phyloP scores from a whole-genome alignment of 179 eudicot genomes.

The Silene vulgaris region DNA sequence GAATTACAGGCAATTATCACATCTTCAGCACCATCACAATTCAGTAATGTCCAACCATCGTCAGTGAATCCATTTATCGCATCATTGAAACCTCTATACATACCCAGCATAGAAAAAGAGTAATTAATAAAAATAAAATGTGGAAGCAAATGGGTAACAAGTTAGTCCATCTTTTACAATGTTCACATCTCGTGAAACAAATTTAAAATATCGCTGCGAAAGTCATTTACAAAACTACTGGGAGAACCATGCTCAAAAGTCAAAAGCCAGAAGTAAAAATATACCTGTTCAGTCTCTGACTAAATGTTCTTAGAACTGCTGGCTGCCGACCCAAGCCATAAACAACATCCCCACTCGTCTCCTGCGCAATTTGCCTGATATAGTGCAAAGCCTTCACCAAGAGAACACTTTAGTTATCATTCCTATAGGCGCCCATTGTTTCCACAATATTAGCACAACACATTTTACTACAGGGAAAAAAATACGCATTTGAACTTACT shows the following conservation, averaged over 20 bases:
- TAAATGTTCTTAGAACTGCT: conserved; percentile 79
- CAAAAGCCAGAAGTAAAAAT: neutral
- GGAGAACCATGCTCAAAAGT: conserved; percentile 2
- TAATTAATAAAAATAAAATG: neutral
- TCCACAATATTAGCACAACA: neutral
- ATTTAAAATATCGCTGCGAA: neutral
- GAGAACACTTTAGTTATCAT: conserved; percentile 12
- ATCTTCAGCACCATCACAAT: conserved; percentile 76
- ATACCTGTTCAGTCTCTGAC: conserved; percentile 89
- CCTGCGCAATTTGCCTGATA: conserved; percentile 85
- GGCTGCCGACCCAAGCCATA: conserved; percentile 92
- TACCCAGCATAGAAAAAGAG: conserved; percentile 5
- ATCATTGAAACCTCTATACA: conserved; percentile 79
- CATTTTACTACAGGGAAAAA: neutral
- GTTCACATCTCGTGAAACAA: neutral
- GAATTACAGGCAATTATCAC: conserved; percentile 68
- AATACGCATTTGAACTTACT: conserved; percentile 37
- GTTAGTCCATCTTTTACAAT: neutral
- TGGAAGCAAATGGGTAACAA: conserved; percentile 2
- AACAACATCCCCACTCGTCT: conserved; percentile 86
- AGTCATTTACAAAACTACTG: neutral
- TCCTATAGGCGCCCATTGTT: neutral
- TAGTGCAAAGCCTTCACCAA: conserved; percentile 67
- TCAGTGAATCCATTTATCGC: conserved; percentile 86
- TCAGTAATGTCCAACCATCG: conserved; percentile 87